Evolutionary conservation across 1,284 basidiomycete species (phyloP).

Genomic region (Clitocybe nebularis): DNA sequence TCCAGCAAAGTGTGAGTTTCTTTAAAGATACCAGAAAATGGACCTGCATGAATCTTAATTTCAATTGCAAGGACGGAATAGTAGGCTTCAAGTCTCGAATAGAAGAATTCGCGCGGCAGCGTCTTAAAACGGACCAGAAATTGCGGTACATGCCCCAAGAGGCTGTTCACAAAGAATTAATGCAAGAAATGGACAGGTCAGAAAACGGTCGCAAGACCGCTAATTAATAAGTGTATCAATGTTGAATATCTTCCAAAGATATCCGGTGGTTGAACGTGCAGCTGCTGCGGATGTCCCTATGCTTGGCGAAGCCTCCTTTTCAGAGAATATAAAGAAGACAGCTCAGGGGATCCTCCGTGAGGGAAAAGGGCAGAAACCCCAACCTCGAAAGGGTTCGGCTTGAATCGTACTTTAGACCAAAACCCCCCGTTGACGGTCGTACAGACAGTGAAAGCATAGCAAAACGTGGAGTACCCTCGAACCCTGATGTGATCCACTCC

Average conservation of each 20-base stretch:
- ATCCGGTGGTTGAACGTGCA: conserved; percentile 59
- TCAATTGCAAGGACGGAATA: conserved; percentile 42
- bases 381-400: conserved; percentile 17
- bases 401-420: conserved; percentile 6
- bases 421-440: conserved; percentile 13
- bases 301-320: conserved; percentile 49
- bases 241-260: conserved; percentile 29
- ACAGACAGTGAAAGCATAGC: conserved; percentile 16
- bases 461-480: conserved; percentile 10
- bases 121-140: conserved; percentile 50
- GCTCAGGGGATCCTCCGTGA: conserved; percentile 40
- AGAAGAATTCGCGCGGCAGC: conserved; percentile 55
- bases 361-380: conserved; percentile 24
- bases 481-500: conserved; percentile 14
- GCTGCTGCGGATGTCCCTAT: conserved; percentile 52
- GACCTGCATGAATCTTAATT: conserved; percentile 9
- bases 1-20: conserved; percentile 56
- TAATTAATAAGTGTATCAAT: conserved; percentile 11
- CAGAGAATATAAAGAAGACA: conserved; percentile 38
- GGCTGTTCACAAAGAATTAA: conserved; percentile 51
- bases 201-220: conserved; percentile 5
- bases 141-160: conserved; percentile 53
- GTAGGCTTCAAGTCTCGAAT: conserved; percentile 51
- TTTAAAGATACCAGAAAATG: conserved; percentile 7
- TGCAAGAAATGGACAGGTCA: conserved; percentile 70